Conservation (phyloP, 2,329 filamentous ascomycete genomes). For the Stemphylium lycopersici region DNA sequence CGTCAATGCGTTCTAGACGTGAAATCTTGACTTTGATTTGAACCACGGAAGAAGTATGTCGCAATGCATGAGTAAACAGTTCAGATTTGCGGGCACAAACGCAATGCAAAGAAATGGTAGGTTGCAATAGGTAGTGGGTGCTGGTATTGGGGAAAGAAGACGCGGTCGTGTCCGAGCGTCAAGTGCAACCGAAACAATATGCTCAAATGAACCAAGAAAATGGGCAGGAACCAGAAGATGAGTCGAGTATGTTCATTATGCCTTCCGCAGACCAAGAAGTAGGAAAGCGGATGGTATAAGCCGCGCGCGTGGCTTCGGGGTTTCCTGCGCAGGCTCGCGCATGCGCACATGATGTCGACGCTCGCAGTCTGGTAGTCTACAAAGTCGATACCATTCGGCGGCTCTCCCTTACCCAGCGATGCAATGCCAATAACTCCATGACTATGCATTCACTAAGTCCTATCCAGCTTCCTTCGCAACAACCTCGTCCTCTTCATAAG, state of each 20-base stretch:
- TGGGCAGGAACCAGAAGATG: slow-evolving; percentile 29
- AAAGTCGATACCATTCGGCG: slow-evolving; percentile 1
- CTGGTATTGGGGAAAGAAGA: slow-evolving; percentile 38
- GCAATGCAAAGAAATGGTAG: slow-evolving; percentile 33
- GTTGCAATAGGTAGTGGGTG: slow-evolving; percentile 17
- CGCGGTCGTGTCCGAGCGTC: slow-evolving; percentile 27
- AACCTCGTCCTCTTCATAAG: slow-evolving; percentile 91
- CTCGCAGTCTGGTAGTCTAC: neutral
- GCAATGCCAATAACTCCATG: slow-evolving; percentile 20
- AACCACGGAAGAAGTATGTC: slow-evolving; percentile 8
- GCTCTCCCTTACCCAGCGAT: slow-evolving; percentile 15
- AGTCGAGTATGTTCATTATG: slow-evolving; percentile 41
- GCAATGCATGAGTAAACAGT: slow-evolving; percentile 23
- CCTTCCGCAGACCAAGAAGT: slow-evolving; percentile 18
- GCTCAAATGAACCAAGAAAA: slow-evolving; percentile 27
- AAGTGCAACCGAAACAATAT: slow-evolving; percentile 33
- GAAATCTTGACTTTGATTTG: slow-evolving; percentile 9
- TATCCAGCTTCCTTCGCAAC: slow-evolving; percentile 78
- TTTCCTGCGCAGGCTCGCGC: neutral
- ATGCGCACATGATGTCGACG: neutral
- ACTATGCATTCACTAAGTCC: slow-evolving; percentile 38
- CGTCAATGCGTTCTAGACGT: slow-evolving; percentile 36
- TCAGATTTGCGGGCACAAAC: slow-evolving; percentile 31
- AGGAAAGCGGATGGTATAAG: neutral
- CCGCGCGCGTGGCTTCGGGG: slow-evolving; percentile 2